These are phyloP conservation scores for Samsoniella hepiali DNA, from an alignment of 2,329 filamentous ascomycete genomes.

Conservation along the genomic window DNA sequence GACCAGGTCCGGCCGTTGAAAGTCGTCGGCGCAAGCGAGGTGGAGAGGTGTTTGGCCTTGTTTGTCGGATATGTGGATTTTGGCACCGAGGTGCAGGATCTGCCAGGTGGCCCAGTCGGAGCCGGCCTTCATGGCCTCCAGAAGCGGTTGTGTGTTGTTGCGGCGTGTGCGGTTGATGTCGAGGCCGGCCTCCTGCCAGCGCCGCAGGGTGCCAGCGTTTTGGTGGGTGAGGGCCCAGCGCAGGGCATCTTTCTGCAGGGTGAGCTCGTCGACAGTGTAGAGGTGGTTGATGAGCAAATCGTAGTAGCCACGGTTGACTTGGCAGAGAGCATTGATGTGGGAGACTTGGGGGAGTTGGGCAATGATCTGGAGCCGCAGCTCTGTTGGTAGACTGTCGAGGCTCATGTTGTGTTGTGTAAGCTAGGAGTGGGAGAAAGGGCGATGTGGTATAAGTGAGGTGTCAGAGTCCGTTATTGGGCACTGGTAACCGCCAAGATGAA, in stretches of 20 bases:
- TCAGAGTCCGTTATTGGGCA: not conserved
- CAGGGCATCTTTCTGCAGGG: constrained; percentile 14
- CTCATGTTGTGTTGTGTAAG: constrained; percentile 8
- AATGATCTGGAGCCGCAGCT: constrained; percentile 16
- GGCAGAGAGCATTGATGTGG: constrained; percentile 14
- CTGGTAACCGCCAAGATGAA: not conserved
- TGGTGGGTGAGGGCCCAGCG: constrained; percentile 16
- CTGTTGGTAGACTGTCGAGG: constrained; percentile 12
- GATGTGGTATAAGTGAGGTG: constrained; percentile 7
- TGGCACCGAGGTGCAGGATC: constrained; percentile 13
- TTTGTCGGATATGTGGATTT: constrained; percentile 3
- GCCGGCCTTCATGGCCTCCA: constrained; percentile 15
- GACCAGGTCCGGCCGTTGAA: constrained; percentile 7
- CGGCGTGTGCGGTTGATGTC: constrained; percentile 14
- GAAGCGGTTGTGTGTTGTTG: constrained; percentile 10
- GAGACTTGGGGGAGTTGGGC: constrained; percentile 11
- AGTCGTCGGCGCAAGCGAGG: constrained; percentile 14
- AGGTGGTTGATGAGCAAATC: constrained; percentile 15
- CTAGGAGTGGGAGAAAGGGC: not conserved
- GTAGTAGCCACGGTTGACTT: constrained; percentile 16
- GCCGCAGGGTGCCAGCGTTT: constrained; percentile 12
- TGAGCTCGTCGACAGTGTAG: constrained; percentile 17
- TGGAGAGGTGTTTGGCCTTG: constrained; percentile 12
- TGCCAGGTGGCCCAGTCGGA: constrained; percentile 17
- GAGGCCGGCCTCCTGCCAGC: constrained; percentile 14